Evolutionary conservation across 768 basidiomycete genomes (phyloP), one percentile per base, ranked within the genome.

Genomic region (Lactarius psammicola): DNA sequence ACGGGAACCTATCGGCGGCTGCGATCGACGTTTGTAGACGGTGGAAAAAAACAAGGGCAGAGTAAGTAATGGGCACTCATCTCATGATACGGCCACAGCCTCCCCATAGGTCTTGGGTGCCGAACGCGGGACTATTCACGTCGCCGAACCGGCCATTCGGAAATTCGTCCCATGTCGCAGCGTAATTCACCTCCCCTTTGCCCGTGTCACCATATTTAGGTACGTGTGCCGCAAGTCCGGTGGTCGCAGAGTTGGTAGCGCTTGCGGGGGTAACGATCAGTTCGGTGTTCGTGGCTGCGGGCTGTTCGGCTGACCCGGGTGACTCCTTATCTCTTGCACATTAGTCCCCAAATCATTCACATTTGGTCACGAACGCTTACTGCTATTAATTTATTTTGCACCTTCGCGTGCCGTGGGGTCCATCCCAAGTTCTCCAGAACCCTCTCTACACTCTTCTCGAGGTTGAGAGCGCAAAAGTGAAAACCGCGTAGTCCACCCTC

Each of bases 101-200:
- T 62, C 90, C 89, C 90, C 91, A 94, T 2, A 81, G 88, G 67
- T 87, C 88, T 71, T 85, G 86, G 38, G 80, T 80, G 56, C 97
- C 97, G 71, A 90, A 99, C 0, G 97, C 97, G 26, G 97, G 97
- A 79, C 94, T 96, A 72, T 97, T 92, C 74, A 90, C 92, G 75
- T 98, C 97, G 67, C 97, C 97, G 75, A 98, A 98, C 13, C 97
- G 89, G 40, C 97, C 97, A 74, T 99, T 99, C 8, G 97, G 97
- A 74, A 98, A 98, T 72, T 99, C 97, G 71, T 94, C 92, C 92
- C 92, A 94, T 23, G 85, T 86, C 1, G 87, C 83, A 0, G 89
- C 89, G 68, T 88, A 84, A 71, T 89, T 92, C 8, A 88, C 78
- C 68, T 92, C 91, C 7, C 89, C 90, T 51, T 84, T 82, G 31